A percentile compares a stretch with the other conserved stretches of the same genome.
phyloP scores from a whole-genome alignment of 345 rosid genomes.

The Citrus unshiu region DNA sequence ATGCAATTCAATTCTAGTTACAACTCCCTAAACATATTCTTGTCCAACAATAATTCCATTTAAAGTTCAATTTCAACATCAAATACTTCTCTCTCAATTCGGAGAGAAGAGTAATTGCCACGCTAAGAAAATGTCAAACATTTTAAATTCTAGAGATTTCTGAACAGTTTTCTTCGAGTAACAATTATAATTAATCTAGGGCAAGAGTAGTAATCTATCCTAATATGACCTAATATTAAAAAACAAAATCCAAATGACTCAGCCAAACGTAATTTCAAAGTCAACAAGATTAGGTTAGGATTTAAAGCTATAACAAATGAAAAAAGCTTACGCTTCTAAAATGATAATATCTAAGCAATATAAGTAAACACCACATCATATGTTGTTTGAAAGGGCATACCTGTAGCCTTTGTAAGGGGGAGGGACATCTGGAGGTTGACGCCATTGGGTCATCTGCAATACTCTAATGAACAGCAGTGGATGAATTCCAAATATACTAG shows the following conservation, averaged over 20 bases:
- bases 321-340: not conserved
- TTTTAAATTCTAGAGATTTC: constrained; percentile 1
- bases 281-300: not conserved
- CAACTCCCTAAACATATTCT: not conserved
- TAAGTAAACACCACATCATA: not conserved
- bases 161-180: not conserved
- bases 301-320: not conserved
- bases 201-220: not conserved
- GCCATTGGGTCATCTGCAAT: constrained; percentile 85
- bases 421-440: constrained; percentile 52
- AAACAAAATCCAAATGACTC: not conserved
- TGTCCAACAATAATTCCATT: not conserved
- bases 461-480: constrained; percentile 82
- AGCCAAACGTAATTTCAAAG: not conserved
- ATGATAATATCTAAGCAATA: not conserved
- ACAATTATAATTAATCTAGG: not conserved
- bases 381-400: constrained; percentile 22
- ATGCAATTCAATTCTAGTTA: not conserved
- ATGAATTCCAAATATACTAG: constrained; percentile 71
- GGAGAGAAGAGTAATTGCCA: not conserved
- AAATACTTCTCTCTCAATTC: not conserved
- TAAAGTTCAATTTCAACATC: not conserved
- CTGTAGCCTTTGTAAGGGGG: constrained; percentile 94
- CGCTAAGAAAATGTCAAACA: not conserved
- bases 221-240: not conserved